Evolutionary conservation across 345 rosid species (phyloP).

Genomic region (Luvunga scandens): DNA sequence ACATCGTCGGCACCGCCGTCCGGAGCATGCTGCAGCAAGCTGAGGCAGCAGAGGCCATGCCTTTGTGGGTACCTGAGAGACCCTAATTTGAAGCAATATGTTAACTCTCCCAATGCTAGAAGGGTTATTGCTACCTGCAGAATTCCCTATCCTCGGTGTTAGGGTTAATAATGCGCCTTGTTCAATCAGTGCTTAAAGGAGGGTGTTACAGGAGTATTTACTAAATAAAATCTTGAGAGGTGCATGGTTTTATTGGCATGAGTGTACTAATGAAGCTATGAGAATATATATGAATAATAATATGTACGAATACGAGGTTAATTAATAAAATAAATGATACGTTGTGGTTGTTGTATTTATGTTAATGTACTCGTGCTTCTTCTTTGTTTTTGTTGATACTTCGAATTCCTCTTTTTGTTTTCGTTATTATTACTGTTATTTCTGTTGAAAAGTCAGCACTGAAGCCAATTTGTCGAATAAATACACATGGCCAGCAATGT

Average conservation of each 20-base stretch:
- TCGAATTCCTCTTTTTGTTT: too few species aligned
- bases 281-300: neutral
- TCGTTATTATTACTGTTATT: too few species aligned
- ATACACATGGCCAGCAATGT: too few species aligned
- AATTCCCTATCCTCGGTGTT: constrained; percentile 51
- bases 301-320: neutral
- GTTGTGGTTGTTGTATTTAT: neutral
- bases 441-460: too few species aligned
- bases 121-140: constrained; percentile 44
- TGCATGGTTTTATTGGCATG: neutral
- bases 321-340: neutral
- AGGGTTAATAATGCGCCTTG: neutral
- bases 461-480: too few species aligned
- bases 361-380: neutral
- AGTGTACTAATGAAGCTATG: neutral
- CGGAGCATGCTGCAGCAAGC: constrained; percentile 45
- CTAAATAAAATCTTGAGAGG: neutral
- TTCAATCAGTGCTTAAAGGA: too few species aligned
- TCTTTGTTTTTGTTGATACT: neutral
- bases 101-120: constrained; percentile 47
- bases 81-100: constrained; percentile 40
- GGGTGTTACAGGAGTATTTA: neutral
- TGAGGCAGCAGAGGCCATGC: constrained; percentile 63
- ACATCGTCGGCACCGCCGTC: constrained; percentile 39
- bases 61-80: constrained; percentile 52